Conservation (phyloP, 2,329 filamentous ascomycete species). For the Ascochyta viciae-villosae region DNA sequence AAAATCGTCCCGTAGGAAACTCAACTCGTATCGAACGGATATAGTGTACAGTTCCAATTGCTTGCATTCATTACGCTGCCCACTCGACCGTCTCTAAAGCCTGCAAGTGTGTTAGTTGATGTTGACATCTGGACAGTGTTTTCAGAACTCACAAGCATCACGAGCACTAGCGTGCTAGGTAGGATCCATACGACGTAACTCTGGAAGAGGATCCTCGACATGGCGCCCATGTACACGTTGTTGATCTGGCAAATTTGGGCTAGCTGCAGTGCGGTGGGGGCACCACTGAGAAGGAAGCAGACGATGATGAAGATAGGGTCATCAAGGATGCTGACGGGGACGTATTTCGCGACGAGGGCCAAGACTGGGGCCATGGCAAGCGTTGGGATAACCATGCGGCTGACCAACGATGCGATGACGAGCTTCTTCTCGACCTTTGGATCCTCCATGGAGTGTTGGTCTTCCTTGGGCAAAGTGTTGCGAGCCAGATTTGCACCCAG, state of each 20-base stretch:
- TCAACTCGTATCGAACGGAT: neutral
- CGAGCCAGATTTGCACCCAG: constrained; percentile 92
- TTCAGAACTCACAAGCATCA: constrained; percentile 70
- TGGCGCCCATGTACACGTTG: constrained; percentile 91
- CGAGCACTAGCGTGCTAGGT: constrained; percentile 87
- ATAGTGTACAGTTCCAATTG: neutral
- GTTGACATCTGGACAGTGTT: neutral
- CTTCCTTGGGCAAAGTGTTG: constrained; percentile 79
- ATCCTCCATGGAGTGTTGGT: constrained; percentile 73
- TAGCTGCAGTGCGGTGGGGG: constrained; percentile 90
- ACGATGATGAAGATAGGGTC: constrained; percentile 99
- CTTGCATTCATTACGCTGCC: constrained; percentile 58
- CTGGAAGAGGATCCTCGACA: constrained; percentile 92
- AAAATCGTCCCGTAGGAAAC: neutral
- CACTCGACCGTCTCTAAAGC: constrained; percentile 90
- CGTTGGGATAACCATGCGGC: constrained; percentile 91
- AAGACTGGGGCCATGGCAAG: constrained; percentile 90
- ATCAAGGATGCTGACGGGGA: constrained; percentile 91
- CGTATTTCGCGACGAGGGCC: constrained; percentile 85
- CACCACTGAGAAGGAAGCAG: constrained; percentile 93
- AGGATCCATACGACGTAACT: constrained; percentile 98
- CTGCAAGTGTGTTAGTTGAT: neutral
- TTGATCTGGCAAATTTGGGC: constrained; percentile 99
- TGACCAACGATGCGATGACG: constrained; percentile 82
- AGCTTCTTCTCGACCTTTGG: constrained; percentile 73